Conservation (phyloP, 805 yeast species). For the Jamesozyma piceae region DNA sequence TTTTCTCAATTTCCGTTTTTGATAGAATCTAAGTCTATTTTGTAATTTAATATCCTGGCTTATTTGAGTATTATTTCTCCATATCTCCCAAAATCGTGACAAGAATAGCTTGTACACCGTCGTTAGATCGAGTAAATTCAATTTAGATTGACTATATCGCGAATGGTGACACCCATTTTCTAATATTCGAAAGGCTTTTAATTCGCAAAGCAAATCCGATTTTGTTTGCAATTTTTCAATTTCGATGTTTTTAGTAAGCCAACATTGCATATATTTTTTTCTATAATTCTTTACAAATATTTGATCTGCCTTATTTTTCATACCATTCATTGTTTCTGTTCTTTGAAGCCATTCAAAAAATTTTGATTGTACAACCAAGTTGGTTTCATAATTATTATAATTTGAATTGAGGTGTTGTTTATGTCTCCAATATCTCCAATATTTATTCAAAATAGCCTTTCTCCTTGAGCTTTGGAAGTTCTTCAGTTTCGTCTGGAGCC, state of each 20-base stretch:
- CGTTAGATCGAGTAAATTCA: neutral
- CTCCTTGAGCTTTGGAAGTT: neutral
- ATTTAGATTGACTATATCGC: neutral
- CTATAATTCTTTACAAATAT: neutral
- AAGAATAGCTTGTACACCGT: neutral
- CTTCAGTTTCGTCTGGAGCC: conserved; percentile 1
- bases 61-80: neutral
- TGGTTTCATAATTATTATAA: neutral
- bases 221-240: neutral
- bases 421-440: neutral
- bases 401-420: neutral
- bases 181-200: neutral
- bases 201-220: neutral
- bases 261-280: no score
- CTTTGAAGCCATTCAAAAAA: conserved; percentile 1
- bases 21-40: neutral
- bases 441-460: neutral
- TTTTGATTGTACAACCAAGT: neutral
- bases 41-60: neutral
- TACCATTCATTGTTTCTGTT: neutral
- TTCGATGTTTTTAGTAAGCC: neutral
- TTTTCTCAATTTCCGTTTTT: neutral
- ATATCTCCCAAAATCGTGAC: neutral
- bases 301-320: neutral
- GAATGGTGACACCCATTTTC: neutral